Evolutionary conservation across 177 flowering plant species (phyloP).

Genomic region (Vitis hybrid): DNA sequence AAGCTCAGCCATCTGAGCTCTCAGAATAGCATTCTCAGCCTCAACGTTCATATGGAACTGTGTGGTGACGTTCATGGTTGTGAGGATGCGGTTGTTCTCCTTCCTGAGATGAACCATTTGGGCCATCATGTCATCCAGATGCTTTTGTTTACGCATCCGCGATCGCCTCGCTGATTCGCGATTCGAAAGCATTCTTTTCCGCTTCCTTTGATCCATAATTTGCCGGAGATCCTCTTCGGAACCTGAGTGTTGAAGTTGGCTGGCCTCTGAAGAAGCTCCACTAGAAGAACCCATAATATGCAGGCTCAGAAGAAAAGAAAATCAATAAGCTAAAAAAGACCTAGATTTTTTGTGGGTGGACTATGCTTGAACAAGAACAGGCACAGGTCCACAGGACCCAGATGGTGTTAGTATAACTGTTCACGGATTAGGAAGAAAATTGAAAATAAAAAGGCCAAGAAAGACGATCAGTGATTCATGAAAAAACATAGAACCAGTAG

Average conservation of each 20-base stretch:
- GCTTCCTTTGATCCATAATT: constrained; percentile 34
- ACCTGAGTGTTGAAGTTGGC: constrained; percentile 19
- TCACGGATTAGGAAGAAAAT: background rate
- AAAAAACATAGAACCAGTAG: constrained; percentile 56
- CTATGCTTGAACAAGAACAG: background rate
- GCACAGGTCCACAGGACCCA: background rate
- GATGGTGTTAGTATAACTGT: background rate
- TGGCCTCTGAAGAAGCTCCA: constrained; percentile 25
- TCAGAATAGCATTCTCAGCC: constrained; percentile 41
- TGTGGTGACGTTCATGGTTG: constrained; percentile 24
- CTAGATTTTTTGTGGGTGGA: no score
- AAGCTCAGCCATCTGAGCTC: constrained; percentile 37
- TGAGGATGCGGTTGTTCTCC: constrained; percentile 28
- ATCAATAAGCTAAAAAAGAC: background rate
- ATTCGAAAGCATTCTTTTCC: constrained; percentile 51
- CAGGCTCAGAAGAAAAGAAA: background rate
- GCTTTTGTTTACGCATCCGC: constrained; percentile 47
- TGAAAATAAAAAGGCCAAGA: background rate
- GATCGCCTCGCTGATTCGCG: constrained; percentile 54
- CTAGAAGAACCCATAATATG: constrained; percentile 28
- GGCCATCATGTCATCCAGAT: constrained; percentile 32
- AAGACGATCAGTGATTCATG: constrained; percentile 19
- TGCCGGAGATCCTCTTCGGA: constrained; percentile 25
- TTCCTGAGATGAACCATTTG: constrained; percentile 24
- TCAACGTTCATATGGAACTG: constrained; percentile 33